These are phyloP conservation scores for Verticillium zaregamsianum DNA, from an alignment of 2,329 filamentous ascomycete species.

Conservation along the genomic window DNA sequence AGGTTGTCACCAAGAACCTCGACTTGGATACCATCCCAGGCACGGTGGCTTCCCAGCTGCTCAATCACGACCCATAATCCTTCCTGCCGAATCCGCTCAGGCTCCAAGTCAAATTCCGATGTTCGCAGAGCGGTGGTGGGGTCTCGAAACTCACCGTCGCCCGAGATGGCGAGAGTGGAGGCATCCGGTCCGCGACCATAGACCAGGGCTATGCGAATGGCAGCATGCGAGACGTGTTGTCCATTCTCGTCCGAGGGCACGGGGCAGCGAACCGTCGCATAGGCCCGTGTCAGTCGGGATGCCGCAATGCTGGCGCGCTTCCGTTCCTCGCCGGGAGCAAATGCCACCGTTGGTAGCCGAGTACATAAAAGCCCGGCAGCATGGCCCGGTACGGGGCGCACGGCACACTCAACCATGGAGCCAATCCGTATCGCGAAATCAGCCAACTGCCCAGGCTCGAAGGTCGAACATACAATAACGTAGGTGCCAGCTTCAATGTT, in stretches of 20 bases:
- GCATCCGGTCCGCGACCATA: constrained; percentile 67
- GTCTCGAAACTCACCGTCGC: constrained; percentile 73
- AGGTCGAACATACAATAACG: constrained; percentile 87
- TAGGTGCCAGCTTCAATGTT: constrained; percentile 69
- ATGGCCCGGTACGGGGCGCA: constrained; percentile 64
- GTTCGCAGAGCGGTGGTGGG: constrained; percentile 62
- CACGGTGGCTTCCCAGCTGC: constrained; percentile 56
- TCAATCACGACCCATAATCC: constrained; percentile 81
- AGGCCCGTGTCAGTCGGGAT: constrained; percentile 55
- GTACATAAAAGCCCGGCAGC: constrained; percentile 69
- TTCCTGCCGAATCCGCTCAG: constrained; percentile 48
- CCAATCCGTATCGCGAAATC: constrained; percentile 73
- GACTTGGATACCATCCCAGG: constrained; percentile 41
- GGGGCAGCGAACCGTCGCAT: constrained; percentile 39
- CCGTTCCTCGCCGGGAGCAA: constrained; percentile 36
- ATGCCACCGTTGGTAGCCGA: constrained; percentile 51
- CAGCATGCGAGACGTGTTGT: constrained; percentile 26
- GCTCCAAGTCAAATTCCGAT: constrained; percentile 69
- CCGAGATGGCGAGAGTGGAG: constrained; percentile 58
- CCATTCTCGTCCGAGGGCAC: constrained; percentile 1
- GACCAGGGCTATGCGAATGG: constrained; percentile 67
- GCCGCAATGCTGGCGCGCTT: constrained; percentile 35
- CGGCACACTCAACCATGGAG: constrained; percentile 49
- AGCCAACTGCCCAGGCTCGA: constrained; percentile 73
- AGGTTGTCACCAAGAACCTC: constrained; percentile 48